phyloP scores from a whole-genome alignment of 2,329 filamentous ascomycete species.

The Talaromyces sp. region DNA sequence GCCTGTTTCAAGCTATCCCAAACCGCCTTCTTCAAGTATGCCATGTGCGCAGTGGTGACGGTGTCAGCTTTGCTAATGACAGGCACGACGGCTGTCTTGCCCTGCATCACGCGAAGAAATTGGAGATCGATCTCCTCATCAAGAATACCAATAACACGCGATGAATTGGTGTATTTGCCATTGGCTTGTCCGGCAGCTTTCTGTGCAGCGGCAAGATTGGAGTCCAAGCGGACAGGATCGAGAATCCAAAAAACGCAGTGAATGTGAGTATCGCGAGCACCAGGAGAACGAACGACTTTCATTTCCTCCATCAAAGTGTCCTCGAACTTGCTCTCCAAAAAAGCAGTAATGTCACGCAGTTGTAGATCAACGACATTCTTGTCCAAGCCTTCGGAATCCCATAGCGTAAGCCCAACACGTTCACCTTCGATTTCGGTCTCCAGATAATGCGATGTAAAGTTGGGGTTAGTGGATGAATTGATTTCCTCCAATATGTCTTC shows the following conservation, averaged over 20 bases:
- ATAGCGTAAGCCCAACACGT: conserved; percentile 85
- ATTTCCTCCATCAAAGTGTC: conserved; percentile 97
- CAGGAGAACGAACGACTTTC: conserved; percentile 91
- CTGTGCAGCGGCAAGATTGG: conserved; percentile 69
- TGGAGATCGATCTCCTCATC: conserved; percentile 90
- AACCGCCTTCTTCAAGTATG: conserved; percentile 82
- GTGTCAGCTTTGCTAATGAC: conserved; percentile 97
- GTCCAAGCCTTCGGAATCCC: conserved; percentile 94
- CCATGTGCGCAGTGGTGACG: conserved; percentile 93
- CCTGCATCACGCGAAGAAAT: conserved; percentile 79
- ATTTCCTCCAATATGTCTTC: conserved; percentile 56
- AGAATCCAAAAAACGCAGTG: conserved; percentile 92
- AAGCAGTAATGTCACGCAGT: conserved; percentile 82
- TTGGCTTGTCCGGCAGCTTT: conserved; percentile 54
- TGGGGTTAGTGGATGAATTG: conserved; percentile 55
- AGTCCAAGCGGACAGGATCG: conserved; percentile 80
- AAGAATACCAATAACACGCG: conserved; percentile 60
- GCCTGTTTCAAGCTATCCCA: conserved; percentile 83
- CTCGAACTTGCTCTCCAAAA: conserved; percentile 97
- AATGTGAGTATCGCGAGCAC: conserved; percentile 92
- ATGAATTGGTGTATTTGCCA: conserved; percentile 43
- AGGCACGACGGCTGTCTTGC: conserved; percentile 92
- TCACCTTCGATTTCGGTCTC: conserved; percentile 94
- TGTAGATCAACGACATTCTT: conserved; percentile 94
- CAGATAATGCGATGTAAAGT: conserved; percentile 82